Evolutionary conservation across 768 basidiomycete species (phyloP).

Genomic region (Hericium coralloides): DNA sequence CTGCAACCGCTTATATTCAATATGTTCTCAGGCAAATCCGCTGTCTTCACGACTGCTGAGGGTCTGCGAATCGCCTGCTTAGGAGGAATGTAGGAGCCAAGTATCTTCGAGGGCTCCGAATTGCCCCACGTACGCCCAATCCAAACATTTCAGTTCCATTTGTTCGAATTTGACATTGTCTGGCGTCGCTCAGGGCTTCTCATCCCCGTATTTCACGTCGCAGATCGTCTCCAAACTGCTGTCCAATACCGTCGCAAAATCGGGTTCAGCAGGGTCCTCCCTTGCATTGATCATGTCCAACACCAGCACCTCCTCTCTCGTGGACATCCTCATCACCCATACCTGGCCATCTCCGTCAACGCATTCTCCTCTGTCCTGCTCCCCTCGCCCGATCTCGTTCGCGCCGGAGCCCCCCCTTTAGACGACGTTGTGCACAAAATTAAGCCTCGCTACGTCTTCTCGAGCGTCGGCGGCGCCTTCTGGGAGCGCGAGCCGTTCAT

Average conservation of each 20-base stretch:
- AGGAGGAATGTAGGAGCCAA: conserved; percentile 65
- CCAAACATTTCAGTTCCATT: background rate
- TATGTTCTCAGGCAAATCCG: conserved; percentile 58
- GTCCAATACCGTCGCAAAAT: conserved; percentile 55
- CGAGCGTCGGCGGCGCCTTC: conserved; percentile 53
- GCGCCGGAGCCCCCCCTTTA: conserved; percentile 44
- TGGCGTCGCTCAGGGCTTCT: too few relatives aligned
- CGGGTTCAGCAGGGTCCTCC: conserved; percentile 40
- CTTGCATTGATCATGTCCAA: conserved; percentile 61
- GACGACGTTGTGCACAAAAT: conserved; percentile 56
- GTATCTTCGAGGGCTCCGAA: conserved; percentile 49
- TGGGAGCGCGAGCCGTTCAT: conserved; percentile 94
- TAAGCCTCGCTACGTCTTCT: conserved; percentile 86
- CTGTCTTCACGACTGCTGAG: conserved; percentile 67
- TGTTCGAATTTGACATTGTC: too few relatives aligned
- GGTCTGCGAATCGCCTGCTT: conserved; percentile 81
- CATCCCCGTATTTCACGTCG: conserved; percentile 65
- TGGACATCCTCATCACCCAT: conserved; percentile 80
- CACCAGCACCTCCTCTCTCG: conserved; percentile 49
- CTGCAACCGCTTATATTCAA: conserved; percentile 2
- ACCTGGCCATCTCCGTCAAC: conserved; percentile 59
- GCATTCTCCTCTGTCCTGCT: conserved; percentile 46
- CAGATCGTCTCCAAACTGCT: conserved; percentile 65
- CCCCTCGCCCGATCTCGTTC: conserved; percentile 32
- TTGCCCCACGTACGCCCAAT: conserved; percentile 58